Percentiles rank a stretch among this genome's conserved stretches.
Conservation (phyloP, 176 grass and related monocot genomes). For the Avena atlantica region DNA sequence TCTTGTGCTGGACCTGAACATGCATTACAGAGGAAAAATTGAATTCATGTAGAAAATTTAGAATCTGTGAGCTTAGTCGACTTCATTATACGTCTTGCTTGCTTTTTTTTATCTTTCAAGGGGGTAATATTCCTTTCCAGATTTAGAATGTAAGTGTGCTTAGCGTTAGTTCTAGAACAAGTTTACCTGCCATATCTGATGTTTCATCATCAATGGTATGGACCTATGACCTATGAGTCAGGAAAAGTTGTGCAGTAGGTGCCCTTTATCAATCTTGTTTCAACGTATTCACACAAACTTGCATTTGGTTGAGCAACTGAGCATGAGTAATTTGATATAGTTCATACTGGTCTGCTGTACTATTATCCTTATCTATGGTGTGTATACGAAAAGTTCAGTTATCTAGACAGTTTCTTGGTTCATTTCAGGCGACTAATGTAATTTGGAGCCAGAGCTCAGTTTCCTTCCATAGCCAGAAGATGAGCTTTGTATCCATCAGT, state of each 20-base stretch:
- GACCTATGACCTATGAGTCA: neutral
- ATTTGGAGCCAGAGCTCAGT: slow-evolving; percentile 20
- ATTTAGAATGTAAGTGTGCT: neutral
- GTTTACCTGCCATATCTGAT: neutral
- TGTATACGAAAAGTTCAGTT: slow-evolving; percentile 34
- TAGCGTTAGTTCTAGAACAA: neutral
- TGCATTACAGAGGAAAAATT: neutral
- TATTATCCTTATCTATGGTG: neutral
- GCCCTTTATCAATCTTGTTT: too few relatives aligned
- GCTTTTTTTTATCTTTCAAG: neutral
- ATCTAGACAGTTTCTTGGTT: slow-evolving; percentile 26
- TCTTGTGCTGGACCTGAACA: neutral
- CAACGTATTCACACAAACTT: neutral
- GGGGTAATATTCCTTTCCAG: neutral
- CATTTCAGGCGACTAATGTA: slow-evolving; percentile 51
- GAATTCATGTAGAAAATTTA: neutral
- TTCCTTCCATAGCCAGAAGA: slow-evolving; percentile 56
- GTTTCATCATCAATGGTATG: neutral
- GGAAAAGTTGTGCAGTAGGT: neutral
- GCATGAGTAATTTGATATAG: neutral
- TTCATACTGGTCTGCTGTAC: neutral
- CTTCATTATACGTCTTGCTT: neutral
- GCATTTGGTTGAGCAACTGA: slow-evolving; percentile 2
- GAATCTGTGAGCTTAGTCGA: neutral
- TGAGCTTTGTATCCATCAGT: slow-evolving; percentile 44